A percentile compares a stretch with the other conserved stretches of the same genome.
phyloP scores from a whole-genome alignment of 2,329 filamentous ascomycete genomes.

The Dothiorella sarmentorum region DNA sequence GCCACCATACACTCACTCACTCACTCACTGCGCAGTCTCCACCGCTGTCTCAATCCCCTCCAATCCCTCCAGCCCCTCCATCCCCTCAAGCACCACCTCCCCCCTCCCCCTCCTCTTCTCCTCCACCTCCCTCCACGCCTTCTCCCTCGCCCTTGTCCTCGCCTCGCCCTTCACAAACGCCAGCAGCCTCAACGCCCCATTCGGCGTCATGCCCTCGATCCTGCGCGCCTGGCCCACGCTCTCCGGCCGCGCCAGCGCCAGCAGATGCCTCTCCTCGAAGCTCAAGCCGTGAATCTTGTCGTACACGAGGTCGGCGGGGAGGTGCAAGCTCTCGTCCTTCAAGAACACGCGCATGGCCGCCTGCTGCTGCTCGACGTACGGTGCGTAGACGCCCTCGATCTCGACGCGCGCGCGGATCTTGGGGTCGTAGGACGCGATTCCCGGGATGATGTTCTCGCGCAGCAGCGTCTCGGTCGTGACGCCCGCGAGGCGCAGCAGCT shows the following conservation, averaged over 20 bases:
- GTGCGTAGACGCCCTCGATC: conserved; percentile 82
- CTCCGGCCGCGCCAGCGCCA: conserved; percentile 71
- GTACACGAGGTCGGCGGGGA: conserved; percentile 78
- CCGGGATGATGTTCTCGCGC: conserved; percentile 55
- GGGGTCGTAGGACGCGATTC: conserved; percentile 52
- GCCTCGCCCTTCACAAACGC: conserved; percentile 54
- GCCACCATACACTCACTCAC: too few relatives aligned
- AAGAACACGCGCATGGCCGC: conserved; percentile 64
- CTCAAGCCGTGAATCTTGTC: conserved; percentile 69
- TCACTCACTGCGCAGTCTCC: not conserved
- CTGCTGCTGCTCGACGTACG: conserved; percentile 74
- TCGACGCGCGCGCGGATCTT: conserved; percentile 66
- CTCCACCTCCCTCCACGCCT: not conserved
- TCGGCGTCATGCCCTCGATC: conserved; percentile 70
- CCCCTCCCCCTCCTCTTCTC: conserved; percentile 5
- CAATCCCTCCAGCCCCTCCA: conserved; percentile 2
- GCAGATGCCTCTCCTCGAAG: conserved; percentile 69
- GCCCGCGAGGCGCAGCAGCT: conserved; percentile 69
- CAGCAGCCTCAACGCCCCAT: conserved; percentile 55
- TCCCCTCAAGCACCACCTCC: not conserved
- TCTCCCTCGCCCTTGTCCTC: conserved; percentile 30
- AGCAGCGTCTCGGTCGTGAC: conserved; percentile 60
- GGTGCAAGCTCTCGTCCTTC: conserved; percentile 69
- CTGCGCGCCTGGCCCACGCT: conserved; percentile 84
- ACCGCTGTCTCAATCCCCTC: not conserved